Conservation (phyloP, 441 rosid genomes). For the Capsella rubella region DNA sequence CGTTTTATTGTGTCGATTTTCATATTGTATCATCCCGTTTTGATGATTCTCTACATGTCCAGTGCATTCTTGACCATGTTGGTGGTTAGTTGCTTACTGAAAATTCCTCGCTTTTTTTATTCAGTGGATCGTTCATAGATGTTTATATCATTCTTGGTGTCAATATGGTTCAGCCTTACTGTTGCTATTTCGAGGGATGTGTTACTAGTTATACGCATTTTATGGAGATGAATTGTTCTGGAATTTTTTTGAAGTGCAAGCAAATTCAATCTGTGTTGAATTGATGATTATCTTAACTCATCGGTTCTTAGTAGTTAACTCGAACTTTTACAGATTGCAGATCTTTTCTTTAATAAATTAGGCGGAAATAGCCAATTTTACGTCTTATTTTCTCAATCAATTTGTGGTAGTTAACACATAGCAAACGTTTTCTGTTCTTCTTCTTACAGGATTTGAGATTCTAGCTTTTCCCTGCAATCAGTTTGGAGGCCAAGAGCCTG, state of each 20-base stretch:
- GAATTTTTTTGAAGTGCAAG: background rate
- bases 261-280: background rate
- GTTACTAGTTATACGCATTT: background rate
- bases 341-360: background rate
- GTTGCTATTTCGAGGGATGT: background rate
- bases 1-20: background rate
- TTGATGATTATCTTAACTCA: background rate
- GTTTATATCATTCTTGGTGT: background rate
- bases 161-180: background rate
- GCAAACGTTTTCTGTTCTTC: constrained; percentile 14
- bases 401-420: background rate
- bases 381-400: background rate
- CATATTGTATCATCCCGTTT: background rate
- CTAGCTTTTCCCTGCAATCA: constrained; percentile 87
- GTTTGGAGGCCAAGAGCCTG: constrained; percentile 80
- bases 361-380: constrained; percentile 3
- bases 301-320: background rate
- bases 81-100: background rate
- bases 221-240: background rate
- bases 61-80: background rate
- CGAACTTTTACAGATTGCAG: background rate
- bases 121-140: background rate
- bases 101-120: background rate
- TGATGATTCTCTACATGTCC: background rate
- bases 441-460: constrained; percentile 64